Evolutionary conservation across 208 protist genomes (phyloP), one percentile per base, ranked within the genome.

Genomic region (Trypanosoma congolense): DNA sequence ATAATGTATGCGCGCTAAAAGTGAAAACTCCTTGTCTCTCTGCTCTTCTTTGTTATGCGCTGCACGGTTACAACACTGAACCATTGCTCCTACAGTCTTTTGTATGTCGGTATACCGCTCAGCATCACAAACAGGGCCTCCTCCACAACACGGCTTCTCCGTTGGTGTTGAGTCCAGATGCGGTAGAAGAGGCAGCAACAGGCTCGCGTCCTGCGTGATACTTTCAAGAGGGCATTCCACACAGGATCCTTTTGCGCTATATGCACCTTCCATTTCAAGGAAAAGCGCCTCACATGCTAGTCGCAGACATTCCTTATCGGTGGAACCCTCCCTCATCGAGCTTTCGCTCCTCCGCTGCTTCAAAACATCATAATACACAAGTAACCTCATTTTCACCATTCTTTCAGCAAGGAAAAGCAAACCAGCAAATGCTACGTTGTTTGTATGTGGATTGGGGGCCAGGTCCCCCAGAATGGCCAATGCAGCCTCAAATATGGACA

Each of bases 151-250:
- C 33, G 6, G 16, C 30, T 4, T 0, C 25, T 64, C 28, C 14
- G 40, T 22, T 40, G 10, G 22, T 1, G 53, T 19, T 31, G 33
- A 64, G 21, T 56, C 58, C 22, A 45, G 36, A 49, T 41, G 29
- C 5, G 59, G 59, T 1, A 65, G 35, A n/a, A 65, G 30, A 21
- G 59, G 59, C 21, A 65, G 30, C 12, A 65, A 44, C 0, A 58
- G 21, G 12, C 43, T 38, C 29, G 21, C 59, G 12, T 65, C 59
- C 8, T 44, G 44, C 33, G 25, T 52, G 8, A 58, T 30, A 19
- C 19, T 33, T 10, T 40, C 44, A 25, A 36, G 22, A 16, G 0
- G 16, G 1, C 42, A 45, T 18, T 50, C 33, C 18, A 6, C 28
- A 0, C 0, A 3, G 10, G 24, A 21, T 18, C 52, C 25, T 42